Evolutionary conservation across 805 yeast genomes (phyloP).

Genomic region (Ogataea pini): DNA sequence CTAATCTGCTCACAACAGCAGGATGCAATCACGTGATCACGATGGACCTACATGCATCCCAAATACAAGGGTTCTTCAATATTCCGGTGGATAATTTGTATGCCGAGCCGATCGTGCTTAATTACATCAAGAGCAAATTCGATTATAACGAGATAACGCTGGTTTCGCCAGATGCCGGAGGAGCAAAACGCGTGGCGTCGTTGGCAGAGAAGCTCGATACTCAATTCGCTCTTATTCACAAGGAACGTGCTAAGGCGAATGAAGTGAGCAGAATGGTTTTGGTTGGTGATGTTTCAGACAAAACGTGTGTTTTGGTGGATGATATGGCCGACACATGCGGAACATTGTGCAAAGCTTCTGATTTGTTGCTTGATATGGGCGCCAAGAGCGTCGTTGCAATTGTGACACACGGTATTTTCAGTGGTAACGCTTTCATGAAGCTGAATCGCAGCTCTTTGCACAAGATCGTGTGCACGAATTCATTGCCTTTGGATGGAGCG

Average conservation of each 20-base stretch:
- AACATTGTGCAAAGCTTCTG: constrained; percentile 92
- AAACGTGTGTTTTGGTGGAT: constrained; percentile 83
- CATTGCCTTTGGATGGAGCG: constrained; percentile 79
- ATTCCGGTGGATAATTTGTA: constrained; percentile 95
- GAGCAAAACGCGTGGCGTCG: constrained; percentile 95
- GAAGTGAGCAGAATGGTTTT: constrained; percentile 94
- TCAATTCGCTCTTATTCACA: constrained; percentile 93
- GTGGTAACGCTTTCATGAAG: constrained; percentile 78
- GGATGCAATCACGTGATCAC: constrained; percentile 96
- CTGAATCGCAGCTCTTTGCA: constrained; percentile 67
- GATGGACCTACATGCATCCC: constrained; percentile 96
- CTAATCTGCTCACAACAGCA: constrained; percentile 87
- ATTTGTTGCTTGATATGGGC: constrained; percentile 73
- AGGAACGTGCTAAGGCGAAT: constrained; percentile 92
- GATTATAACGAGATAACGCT: constrained; percentile 63
- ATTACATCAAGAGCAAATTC: constrained; percentile 71
- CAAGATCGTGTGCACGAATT: constrained; percentile 85
- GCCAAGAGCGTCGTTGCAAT: constrained; percentile 88
- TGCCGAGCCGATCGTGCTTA: constrained; percentile 88
- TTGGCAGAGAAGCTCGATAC: constrained; percentile 90
- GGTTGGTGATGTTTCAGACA: constrained; percentile 89
- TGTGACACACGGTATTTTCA: constrained; percentile 93
- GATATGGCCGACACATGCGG: constrained; percentile 99
- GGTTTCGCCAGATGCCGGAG: constrained; percentile 98
- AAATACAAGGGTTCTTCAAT: constrained; percentile 94